Evolutionary conservation across 768 basidiomycete genomes (phyloP), one percentile per base, ranked within the genome.

Genomic region (Calvatia gigantea): DNA sequence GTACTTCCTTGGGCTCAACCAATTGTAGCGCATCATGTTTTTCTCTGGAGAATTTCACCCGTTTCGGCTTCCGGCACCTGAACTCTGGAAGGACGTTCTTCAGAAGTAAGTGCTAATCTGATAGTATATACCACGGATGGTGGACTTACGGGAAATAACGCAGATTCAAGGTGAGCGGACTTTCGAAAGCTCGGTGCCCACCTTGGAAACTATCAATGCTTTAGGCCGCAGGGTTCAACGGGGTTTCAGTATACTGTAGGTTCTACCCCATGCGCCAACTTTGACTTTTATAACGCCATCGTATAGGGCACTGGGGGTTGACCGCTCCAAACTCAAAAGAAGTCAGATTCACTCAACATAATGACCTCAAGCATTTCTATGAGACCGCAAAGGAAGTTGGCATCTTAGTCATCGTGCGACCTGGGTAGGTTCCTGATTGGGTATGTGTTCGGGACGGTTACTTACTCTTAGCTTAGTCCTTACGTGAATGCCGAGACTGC

Each of bases 21-120:
- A 14, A 43, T 12, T 46, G 23, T 63, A 80, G 68, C 74, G 81
- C 27, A 58, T 78, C 25, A 79, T 82, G 70, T 66, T 81, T 31
- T 79, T 78, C 63, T 85, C 84, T 1, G 87, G 86, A 47, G 87
- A 87, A 64, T 85, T 87, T 65, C 87, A 87, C 59, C 76, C 84
- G 2, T 89, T 85, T 70, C 80, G 85, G 29, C 69, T 88, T 4
- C 86, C 84, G 4, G 78, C 83, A 4, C 83, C 84, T 25, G 78
- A 79, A 29, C 70, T 89, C 21, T 89, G 86, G 86, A 71, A 77
- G 32, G 87, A 87, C 61, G 75, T 87, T 37, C 71, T 87, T 48
- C 79, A 87, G 60, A 88, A 83, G 70, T 69, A 37, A 23, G 64
- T 55, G 1, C 2, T 19, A 43, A 9, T 2, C 1, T 23, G 35